Percentiles rank a stretch among this genome's conserved stretches.
These are phyloP conservation scores for Acanthochlamys bracteata DNA, from an alignment of 106 monocot species.

Conservation along the genomic window DNA sequence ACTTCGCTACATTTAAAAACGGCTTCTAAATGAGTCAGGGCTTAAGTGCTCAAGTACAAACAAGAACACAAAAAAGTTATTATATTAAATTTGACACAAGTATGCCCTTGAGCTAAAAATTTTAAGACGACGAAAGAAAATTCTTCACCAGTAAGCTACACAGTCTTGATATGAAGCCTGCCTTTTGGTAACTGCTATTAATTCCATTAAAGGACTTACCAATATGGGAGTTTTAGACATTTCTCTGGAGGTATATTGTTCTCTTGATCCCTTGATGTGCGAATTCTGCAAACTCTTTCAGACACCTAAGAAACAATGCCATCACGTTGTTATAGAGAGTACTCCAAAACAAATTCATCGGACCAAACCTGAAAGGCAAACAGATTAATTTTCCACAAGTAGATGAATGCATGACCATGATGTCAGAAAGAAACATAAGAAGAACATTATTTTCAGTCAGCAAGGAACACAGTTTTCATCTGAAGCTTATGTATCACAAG, in stretches of 20 bases:
- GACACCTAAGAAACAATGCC: conserved; percentile 85
- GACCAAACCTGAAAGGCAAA: conserved; percentile 74
- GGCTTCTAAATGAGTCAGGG: too few species aligned
- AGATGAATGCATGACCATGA: not conserved
- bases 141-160: too few species aligned
- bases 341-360: conserved; percentile 98
- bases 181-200: not conserved
- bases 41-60: too few species aligned
- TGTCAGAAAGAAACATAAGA: not conserved
- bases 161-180: too few species aligned
- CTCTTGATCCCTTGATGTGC: conserved; percentile 70
- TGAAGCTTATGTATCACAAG: not conserved
- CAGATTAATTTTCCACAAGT: not conserved
- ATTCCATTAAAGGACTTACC: conserved; percentile 31
- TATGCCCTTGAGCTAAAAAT: too few species aligned
- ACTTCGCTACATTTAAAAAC: too few species aligned
- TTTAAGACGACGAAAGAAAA: too few species aligned
- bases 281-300: conserved; percentile 96
- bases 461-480: not conserved
- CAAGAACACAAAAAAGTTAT: too few species aligned
- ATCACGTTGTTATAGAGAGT: conserved; percentile 95
- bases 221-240: conserved; percentile 89
- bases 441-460: too few species aligned
- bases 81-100: too few species aligned
- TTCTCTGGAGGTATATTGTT: conserved; percentile 88